Conservation (phyloP, 2,329 filamentous ascomycete genomes). For the Calonectria henricotiae region DNA sequence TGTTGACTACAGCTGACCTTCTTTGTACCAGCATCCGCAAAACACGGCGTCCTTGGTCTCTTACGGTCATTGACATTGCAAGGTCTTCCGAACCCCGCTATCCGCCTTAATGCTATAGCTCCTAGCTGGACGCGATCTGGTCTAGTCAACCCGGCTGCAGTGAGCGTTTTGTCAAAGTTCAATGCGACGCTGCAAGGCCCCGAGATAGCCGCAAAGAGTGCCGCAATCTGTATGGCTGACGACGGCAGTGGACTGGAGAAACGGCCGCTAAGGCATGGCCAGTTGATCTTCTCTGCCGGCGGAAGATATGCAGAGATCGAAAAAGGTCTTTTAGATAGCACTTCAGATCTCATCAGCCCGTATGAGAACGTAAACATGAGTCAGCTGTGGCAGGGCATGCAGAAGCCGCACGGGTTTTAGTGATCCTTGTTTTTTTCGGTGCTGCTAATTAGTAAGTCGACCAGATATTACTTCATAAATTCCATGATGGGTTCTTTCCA, state of each 20-base stretch:
- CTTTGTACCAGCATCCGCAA: background rate
- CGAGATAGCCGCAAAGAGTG: constrained; percentile 10
- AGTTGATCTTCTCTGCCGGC: constrained; percentile 8
- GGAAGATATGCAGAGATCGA: constrained; percentile 11
- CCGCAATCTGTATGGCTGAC: constrained; percentile 3
- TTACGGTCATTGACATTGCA: background rate
- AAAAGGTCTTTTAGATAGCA: background rate
- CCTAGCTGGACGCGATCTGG: constrained; percentile 8
- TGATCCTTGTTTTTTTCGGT: background rate
- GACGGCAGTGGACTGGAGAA: background rate
- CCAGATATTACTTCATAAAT: too few relatives aligned
- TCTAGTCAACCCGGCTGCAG: background rate
- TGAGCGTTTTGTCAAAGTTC: background rate
- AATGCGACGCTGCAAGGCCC: constrained; percentile 3
- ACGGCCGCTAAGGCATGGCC: background rate
- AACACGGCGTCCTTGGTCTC: constrained; percentile 7
- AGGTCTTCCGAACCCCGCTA: background rate
- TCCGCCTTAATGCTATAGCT: constrained; percentile 11
- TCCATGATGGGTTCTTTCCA: too few relatives aligned
- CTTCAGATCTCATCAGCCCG: background rate
- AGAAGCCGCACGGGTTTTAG: background rate
- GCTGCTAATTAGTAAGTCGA: too few relatives aligned
- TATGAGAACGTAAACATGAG: background rate
- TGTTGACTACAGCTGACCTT: background rate
- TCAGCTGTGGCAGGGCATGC: background rate